A percentile compares a stretch with the other conserved stretches of the same genome.
Conservation (phyloP, 805 yeast species). For the Kodamaea leandrae region DNA sequence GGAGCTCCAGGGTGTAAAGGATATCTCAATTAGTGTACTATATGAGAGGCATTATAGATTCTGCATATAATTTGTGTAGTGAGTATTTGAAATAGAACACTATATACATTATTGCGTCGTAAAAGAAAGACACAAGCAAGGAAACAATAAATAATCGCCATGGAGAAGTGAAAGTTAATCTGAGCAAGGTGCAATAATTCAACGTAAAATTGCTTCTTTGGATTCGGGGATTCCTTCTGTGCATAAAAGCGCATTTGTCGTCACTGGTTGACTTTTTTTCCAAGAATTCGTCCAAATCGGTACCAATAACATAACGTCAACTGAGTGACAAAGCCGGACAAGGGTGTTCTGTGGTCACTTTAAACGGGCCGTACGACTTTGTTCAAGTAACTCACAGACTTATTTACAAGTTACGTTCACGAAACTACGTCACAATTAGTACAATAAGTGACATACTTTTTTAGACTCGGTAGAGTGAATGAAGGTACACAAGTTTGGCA, state of each 20-base stretch:
- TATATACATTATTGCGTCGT: not conserved
- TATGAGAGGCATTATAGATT: not conserved
- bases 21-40: conserved; percentile 56
- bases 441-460: too few species aligned
- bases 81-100: too few species aligned
- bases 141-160: not conserved
- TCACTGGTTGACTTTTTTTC: not conserved
- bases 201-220: not conserved
- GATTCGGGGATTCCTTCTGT: not conserved
- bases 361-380: too few species aligned
- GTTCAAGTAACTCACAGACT: too few species aligned
- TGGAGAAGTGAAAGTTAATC: not conserved
- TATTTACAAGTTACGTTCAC: too few species aligned
- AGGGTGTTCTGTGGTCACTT: too few species aligned
- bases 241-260: too few species aligned
- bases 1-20: conserved; percentile 96
- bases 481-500: too few species aligned
- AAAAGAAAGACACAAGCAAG: not conserved
- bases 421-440: too few species aligned
- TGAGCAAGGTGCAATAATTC: not conserved
- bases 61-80: conserved; percentile 2
- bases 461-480: too few species aligned
- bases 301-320: not conserved
- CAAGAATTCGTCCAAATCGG: not conserved
- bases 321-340: too few species aligned